phyloP scores from a whole-genome alignment of 768 basidiomycete species.

The Cytidiella melzeri region DNA sequence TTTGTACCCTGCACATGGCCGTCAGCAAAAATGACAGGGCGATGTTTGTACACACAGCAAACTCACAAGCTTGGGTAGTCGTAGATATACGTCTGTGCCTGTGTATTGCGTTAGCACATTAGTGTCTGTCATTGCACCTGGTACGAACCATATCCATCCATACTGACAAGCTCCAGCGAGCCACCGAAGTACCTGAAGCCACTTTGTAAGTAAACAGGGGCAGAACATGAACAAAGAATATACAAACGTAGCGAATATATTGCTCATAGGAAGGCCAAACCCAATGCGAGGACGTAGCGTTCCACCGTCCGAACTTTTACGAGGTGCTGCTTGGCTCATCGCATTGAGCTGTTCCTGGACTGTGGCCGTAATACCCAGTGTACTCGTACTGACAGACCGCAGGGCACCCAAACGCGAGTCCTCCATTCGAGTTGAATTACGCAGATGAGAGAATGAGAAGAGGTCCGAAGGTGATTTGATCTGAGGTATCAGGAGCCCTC shows the following conservation, averaged over 20 bases:
- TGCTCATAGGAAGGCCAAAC: conserved; percentile 84
- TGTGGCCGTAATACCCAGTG: conserved; percentile 66
- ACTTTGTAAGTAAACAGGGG: background rate
- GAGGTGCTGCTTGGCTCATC: conserved; percentile 20
- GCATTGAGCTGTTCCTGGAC: conserved; percentile 69
- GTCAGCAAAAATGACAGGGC: background rate
- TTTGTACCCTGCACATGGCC: conserved; percentile 61
- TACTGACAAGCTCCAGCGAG: conserved; percentile 66
- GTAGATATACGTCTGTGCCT: conserved; percentile 82
- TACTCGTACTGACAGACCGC: conserved; percentile 53
- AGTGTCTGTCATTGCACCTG: background rate
- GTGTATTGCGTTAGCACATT: conserved; percentile 4
- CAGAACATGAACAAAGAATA: background rate
- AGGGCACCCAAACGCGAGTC: conserved; percentile 62
- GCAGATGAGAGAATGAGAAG: conserved; percentile 84
- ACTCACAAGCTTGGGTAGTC: conserved; percentile 69
- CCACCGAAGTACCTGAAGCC: conserved; percentile 72
- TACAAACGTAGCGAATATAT: conserved; percentile 75
- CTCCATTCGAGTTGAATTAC: conserved; percentile 68
- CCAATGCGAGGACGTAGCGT: conserved; percentile 63
- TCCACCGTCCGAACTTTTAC: conserved; percentile 38
- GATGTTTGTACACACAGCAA: background rate
- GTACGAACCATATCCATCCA: conserved; percentile 77
- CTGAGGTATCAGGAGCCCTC: conserved; percentile 53
- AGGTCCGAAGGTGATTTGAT: conserved; percentile 67